Evolutionary conservation across 139 green algal species (phyloP), one percentile per base, ranked within the genome.

Genomic region (Zygnema cylindricum): DNA sequence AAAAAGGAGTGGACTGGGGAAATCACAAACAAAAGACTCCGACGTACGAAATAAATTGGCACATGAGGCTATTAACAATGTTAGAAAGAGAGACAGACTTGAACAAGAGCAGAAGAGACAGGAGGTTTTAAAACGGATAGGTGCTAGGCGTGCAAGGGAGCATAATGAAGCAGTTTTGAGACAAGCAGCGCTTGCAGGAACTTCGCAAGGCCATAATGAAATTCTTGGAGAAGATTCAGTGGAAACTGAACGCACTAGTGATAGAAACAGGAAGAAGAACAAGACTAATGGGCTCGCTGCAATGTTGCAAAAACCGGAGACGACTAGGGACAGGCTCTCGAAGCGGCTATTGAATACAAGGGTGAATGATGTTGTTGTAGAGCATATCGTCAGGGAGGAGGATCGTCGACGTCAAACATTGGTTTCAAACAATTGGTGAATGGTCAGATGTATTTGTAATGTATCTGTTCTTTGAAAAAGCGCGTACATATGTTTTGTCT

Each of bases 151-250:
- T 3, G 83, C n/a, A n/a, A 88, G 73, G 2, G 71, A 41, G 83
- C 85, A 90, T 75, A 90, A 90, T 23, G 85, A 75, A 36, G 85
- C 85, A 21, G 41, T 90, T 1, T 77, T 90, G 55, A n/a, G 78
- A 22, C 55, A 40, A 22, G 77, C 77, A 2, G 85, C 30, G 1
- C 25, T 90, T 32, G n/a, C 30, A 49, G 85, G 77, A 2, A 89
- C 1, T 2, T 41, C 30, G 22, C 76, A 85, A 43, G 77, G 85
- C n/a, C 77, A 81, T 33, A 21, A 22, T 32, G 82, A 82, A 42
- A 2, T 55, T 2, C 55, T 88, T 1, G 82, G 55, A 40, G 49
- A 35, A 11, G 55, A 82, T 41, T 32, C 21, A 11, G 39, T 25
- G 16, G 77, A 89, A 23, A 77, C 11, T 2, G 7, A 23, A 22